Evolutionary conservation across 78 protist genomes (phyloP).

Genomic region (Dictyostelium purpureum): DNA sequence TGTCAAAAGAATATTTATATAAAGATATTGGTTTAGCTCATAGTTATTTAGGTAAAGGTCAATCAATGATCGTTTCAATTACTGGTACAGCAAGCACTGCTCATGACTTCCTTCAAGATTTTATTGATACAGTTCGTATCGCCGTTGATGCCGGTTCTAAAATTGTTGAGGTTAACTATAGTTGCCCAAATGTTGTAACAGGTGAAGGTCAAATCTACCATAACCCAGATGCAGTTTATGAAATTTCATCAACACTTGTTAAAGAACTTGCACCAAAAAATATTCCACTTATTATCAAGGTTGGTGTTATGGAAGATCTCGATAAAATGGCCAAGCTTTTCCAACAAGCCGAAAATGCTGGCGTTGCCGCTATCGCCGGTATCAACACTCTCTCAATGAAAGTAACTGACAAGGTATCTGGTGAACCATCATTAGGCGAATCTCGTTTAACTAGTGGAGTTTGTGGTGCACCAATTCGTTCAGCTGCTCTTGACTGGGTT

Average conservation of each 20-base stretch:
- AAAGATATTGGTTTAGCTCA: constrained; percentile 36
- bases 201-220: constrained; percentile 78
- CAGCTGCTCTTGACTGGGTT: constrained; percentile 70
- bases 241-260: constrained; percentile 36
- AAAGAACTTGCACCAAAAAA: not conserved
- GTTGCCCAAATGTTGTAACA: constrained; percentile 72
- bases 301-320: constrained; percentile 70
- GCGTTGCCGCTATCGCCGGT: constrained; percentile 71
- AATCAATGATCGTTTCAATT: constrained; percentile 61
- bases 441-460: constrained; percentile 66
- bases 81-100: constrained; percentile 60
- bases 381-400: constrained; percentile 68
- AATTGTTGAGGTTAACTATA: constrained; percentile 58
- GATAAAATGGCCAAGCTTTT: constrained; percentile 20
- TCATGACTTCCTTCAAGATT: constrained; percentile 56
- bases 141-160: constrained; percentile 62
- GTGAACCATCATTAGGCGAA: constrained; percentile 58
- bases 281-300: constrained; percentile 56
- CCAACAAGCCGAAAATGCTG: constrained; percentile 34
- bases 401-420: constrained; percentile 26
- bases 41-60: constrained; percentile 22
- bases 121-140: constrained; percentile 28
- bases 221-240: constrained; percentile 67
- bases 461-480: constrained; percentile 74
- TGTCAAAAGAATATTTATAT: constrained; percentile 7